Base-by-base conservation (phyloP, 179 eudicot genomes). In the Vitellaria paradoxa region DNA sequence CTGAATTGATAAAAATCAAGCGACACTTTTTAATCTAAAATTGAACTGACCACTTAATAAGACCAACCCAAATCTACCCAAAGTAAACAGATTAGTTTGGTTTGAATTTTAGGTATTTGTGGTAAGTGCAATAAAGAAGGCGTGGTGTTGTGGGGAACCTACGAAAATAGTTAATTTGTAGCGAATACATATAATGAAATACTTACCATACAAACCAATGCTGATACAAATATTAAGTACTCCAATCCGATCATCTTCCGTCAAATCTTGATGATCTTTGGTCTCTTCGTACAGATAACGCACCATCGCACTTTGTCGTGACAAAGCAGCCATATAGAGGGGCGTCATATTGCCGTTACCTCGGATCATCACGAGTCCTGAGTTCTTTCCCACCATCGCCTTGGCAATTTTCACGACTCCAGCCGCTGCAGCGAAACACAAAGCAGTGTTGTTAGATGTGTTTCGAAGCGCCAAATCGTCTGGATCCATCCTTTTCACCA, bases 401-500 rank as follows among this genome's bases (percentile, higher is more conserved):
- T 60, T 24, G 9, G 64, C 64, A 60, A 60, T 60, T 60, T 6
- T 18, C 24, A 18, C 24, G 7, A 9, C n/a, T 60, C 64, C 64
- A 5, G 64, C 24, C 6, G 26, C 64, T 0, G 64, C 64, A 0
- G 64, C 64, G 6, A 60, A 60, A 60, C 26, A 60, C 6, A 60
- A 5, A 23, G 64, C 64, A 18, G 64, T 60, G 9, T 18, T 18
- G 13, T 9, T 9, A 18, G 3, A 18, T 4, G 6, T 60, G 46
- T 65, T 75, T 20, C 1, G 62, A 20, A 57, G 21, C 23, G 47
- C 71, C 9, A 80, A 46, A n/a, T 26, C 70, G 6, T 11, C 6
- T n/a, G 6, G 3, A 14, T 30, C n/a, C 79, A 80, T 80, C 3
- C 14, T 46, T 40, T 15, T 46, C 15, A 63, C 79, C 12, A 80